A percentile compares a stretch with the other conserved stretches of the same genome.
Conservation (phyloP, 192 early-diverging fungal species). For the Neocallimastix lanati region DNA sequence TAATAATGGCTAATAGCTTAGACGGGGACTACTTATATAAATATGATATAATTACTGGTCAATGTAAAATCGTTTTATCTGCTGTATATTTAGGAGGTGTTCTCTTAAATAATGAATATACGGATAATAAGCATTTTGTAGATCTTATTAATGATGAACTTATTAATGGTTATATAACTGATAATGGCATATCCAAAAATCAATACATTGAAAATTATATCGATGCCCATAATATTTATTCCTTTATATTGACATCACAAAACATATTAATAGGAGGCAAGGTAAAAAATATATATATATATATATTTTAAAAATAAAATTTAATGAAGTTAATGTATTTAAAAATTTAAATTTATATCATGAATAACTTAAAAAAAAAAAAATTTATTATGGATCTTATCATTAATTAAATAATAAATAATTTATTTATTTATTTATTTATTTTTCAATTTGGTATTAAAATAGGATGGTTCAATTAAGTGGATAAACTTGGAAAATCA, state of each 20-base stretch:
- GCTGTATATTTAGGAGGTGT: neutral
- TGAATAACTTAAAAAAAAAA: too few species aligned
- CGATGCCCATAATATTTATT: neutral
- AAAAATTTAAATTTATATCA: too few species aligned
- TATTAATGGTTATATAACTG: neutral
- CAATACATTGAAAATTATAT: neutral
- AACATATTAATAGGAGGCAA: neutral
- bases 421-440: too few species aligned
- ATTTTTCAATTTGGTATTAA: too few species aligned
- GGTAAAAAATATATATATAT: neutral
- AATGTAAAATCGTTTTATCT: neutral
- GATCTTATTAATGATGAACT: neutral
- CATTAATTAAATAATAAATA: too few species aligned
- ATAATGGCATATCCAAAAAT: neutral
- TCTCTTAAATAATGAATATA: neutral
- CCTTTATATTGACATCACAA: neutral
- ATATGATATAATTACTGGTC: neutral
- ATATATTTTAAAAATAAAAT: too few species aligned
- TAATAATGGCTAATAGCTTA: neutral
- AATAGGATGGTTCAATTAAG: neutral
- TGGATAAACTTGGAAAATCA: neutral
- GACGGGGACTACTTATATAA: neutral
- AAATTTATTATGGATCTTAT: too few species aligned
- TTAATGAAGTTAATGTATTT: too few species aligned
- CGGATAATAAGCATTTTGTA: neutral